These are phyloP conservation scores for Ophiostoma piceae DNA, from an alignment of 2,329 filamentous ascomycete species.

Conservation along the genomic window DNA sequence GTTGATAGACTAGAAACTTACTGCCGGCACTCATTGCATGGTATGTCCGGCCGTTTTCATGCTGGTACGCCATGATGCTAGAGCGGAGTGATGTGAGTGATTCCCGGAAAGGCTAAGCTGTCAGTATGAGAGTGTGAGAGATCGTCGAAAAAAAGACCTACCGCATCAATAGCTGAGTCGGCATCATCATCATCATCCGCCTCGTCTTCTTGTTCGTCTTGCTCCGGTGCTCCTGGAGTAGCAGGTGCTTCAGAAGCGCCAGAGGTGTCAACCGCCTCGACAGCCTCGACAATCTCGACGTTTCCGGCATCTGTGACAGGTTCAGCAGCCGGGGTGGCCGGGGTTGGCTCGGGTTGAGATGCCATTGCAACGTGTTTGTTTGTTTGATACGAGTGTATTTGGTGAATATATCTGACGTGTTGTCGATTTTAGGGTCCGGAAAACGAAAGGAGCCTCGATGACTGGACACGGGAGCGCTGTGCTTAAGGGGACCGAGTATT, in stretches of 20 bases:
- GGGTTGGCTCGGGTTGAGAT: background rate
- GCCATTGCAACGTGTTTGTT: background rate
- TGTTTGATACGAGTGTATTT: background rate
- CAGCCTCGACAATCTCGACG: background rate
- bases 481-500: background rate
- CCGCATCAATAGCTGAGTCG: slow-evolving; percentile 6
- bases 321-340: background rate
- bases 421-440: background rate
- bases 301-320: background rate
- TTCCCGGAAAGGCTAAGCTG: slow-evolving; percentile 23
- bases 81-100: slow-evolving; percentile 29
- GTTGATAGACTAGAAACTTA: slow-evolving; percentile 19
- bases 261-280: background rate
- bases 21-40: slow-evolving; percentile 30
- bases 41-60: slow-evolving; percentile 30
- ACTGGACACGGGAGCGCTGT: background rate
- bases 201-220: background rate
- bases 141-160: background rate
- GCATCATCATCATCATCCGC: background rate
- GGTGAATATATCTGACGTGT: background rate
- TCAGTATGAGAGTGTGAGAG: background rate
- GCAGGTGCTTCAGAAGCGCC: background rate
- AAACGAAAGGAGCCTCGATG: background rate
- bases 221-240: background rate
- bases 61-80: slow-evolving; percentile 29